Evolutionary conservation across 441 rosid genomes (phyloP).

Genomic region (California macrophylla): DNA sequence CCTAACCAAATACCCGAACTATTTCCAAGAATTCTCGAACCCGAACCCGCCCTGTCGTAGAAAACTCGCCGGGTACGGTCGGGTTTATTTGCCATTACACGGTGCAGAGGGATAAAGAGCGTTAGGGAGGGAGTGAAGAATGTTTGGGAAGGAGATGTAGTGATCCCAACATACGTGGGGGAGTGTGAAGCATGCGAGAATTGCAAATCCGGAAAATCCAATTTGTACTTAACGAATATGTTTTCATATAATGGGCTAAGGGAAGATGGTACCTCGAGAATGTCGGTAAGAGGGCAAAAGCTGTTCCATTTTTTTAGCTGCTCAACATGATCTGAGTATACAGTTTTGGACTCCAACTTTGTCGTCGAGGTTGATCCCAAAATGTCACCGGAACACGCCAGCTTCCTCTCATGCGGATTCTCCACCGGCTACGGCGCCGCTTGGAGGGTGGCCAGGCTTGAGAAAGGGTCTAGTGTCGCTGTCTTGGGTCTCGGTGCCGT

Average conservation of each 20-base stretch:
- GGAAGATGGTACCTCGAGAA: background rate
- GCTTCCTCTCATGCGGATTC: slow-evolving; percentile 38
- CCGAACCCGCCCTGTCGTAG: too few species aligned
- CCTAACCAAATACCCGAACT: too few species aligned
- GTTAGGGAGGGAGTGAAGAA: background rate
- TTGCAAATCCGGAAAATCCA: background rate
- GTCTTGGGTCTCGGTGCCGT: slow-evolving; percentile 56
- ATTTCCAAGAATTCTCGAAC: too few species aligned
- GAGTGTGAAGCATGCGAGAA: background rate
- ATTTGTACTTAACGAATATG: background rate
- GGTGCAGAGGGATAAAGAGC: background rate
- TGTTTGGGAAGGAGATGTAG: background rate
- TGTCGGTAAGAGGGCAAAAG: background rate
- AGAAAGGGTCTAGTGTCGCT: slow-evolving; percentile 44
- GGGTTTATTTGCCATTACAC: too few species aligned
- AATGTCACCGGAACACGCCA: slow-evolving; percentile 23
- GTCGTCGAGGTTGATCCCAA: slow-evolving; percentile 24
- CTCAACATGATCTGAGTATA: background rate
- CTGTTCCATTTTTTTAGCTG: background rate
- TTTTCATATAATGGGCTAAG: background rate
- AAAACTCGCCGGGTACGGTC: too few species aligned
- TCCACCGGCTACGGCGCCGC: slow-evolving; percentile 53
- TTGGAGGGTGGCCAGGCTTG: slow-evolving; percentile 48
- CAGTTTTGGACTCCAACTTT: slow-evolving; percentile 14
- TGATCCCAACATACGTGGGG: background rate